Percentiles rank a stretch among this genome's conserved stretches.
These are phyloP conservation scores for Avena sativa DNA, from an alignment of 176 grass and related monocot genomes.

Conservation along the genomic window DNA sequence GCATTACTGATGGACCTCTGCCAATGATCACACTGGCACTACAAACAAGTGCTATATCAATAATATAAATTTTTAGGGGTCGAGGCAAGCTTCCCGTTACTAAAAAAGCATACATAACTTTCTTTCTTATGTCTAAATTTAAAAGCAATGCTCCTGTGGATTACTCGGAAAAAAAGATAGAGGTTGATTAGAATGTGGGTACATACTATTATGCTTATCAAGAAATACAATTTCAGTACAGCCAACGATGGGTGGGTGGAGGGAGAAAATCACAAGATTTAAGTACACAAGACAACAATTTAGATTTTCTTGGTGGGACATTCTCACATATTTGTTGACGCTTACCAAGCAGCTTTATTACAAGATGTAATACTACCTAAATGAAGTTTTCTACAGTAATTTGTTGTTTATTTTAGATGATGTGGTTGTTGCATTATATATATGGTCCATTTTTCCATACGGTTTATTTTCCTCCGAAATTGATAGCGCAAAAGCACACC, in stretches of 20 bases:
- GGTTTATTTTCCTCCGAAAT: not conserved
- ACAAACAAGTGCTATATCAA: not conserved
- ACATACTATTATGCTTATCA: not conserved
- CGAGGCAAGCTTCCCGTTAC: no score
- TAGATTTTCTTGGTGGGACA: not conserved
- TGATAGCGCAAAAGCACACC: not conserved
- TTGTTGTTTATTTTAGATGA: not conserved
- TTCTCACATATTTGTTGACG: not conserved
- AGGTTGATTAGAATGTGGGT: not conserved
- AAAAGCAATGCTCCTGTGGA: no score
- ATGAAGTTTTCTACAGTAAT: no score
- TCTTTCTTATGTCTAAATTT: no score
- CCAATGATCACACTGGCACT: not conserved
- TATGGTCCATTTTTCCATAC: not conserved
- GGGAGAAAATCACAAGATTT: not conserved
- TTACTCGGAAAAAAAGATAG: no score
- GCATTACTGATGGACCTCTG: not conserved
- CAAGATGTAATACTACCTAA: no score
- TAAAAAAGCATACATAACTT: no score
- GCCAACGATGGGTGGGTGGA: not conserved
- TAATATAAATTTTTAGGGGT: not conserved
- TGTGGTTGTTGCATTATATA: not conserved
- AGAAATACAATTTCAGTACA: not conserved
- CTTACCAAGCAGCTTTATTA: not conserved
- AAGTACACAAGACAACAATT: not conserved